Conservation (phyloP, 768 basidiomycete species). For the Rhodotorula paludigena region DNA sequence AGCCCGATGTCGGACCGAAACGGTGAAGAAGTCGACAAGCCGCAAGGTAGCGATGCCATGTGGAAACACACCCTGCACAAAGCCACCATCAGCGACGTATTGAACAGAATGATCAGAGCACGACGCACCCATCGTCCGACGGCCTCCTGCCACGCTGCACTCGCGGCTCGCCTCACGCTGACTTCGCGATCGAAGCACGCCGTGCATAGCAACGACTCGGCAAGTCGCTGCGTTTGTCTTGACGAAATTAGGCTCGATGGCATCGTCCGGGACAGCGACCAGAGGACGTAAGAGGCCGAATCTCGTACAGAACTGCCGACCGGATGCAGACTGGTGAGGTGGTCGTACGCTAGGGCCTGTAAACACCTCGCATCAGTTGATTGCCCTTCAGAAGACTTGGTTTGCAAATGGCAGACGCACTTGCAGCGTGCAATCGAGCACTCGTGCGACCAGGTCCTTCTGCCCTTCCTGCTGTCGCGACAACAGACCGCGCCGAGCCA, state of each 20-base stretch:
- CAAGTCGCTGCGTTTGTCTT: conserved; percentile 62
- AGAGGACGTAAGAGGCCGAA: conserved; percentile 86
- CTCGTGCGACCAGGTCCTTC: conserved; percentile 56
- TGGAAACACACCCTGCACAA: conserved; percentile 69
- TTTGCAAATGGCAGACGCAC: conserved; percentile 48
- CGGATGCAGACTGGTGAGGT: conserved; percentile 84
- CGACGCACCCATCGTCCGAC: conserved; percentile 80
- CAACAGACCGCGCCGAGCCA: conserved; percentile 71
- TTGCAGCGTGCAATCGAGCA: conserved; percentile 77
- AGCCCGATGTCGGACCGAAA: conserved; percentile 75
- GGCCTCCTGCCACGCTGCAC: conserved; percentile 94
- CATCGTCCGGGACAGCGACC: conserved; percentile 84
- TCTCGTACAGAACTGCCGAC: conserved; percentile 93
- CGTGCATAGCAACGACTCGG: conserved; percentile 67
- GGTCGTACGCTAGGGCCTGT: conserved; percentile 85
- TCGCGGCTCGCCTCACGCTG: conserved; percentile 88
- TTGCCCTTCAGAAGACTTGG: not conserved
- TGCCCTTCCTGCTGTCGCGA: conserved; percentile 41
- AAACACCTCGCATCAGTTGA: not conserved
- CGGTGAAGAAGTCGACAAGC: conserved; percentile 91
- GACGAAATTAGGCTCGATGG: conserved; percentile 52
- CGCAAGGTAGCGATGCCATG: conserved; percentile 90
- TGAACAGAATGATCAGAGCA: conserved; percentile 13
- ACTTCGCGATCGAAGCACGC: conserved; percentile 89
- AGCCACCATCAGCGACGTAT: not conserved